Evolutionary conservation across 2,329 filamentous ascomycete species (phyloP).

Genomic region (Calonectria pseudoturangicola): DNA sequence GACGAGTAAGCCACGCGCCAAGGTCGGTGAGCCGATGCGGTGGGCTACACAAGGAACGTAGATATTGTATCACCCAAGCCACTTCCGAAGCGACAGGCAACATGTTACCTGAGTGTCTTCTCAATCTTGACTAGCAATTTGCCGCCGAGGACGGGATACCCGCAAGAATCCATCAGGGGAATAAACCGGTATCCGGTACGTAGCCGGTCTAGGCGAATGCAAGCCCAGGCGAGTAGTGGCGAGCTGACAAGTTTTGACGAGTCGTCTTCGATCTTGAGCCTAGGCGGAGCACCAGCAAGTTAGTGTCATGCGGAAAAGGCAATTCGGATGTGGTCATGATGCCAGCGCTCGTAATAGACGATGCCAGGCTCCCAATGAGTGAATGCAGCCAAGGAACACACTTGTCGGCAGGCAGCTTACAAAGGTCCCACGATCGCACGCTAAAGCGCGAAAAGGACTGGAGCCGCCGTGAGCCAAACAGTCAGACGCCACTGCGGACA

Average conservation of each 20-base stretch:
- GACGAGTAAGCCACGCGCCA: constrained; percentile 2
- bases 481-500: background rate
- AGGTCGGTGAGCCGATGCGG: constrained; percentile 31
- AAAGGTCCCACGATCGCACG: constrained; percentile 10
- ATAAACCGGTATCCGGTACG: constrained; percentile 74
- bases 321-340: constrained; percentile 34
- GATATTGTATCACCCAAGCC: background rate
- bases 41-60: background rate
- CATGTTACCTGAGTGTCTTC: constrained; percentile 64
- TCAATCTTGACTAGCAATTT: constrained; percentile 72
- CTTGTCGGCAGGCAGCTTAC: constrained; percentile 20
- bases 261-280: constrained; percentile 74
- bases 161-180: constrained; percentile 67
- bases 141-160: constrained; percentile 65
- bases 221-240: constrained; percentile 72
- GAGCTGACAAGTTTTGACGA: constrained; percentile 61
- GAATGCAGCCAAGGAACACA: constrained; percentile 13
- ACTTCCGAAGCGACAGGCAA: background rate
- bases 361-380: background rate
- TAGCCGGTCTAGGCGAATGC: constrained; percentile 76
- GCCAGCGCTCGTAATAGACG: constrained; percentile 1
- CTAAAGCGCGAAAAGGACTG: background rate
- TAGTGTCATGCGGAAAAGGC: constrained; percentile 44
- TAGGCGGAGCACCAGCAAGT: constrained; percentile 53
- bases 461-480: background rate